Base-by-base conservation (phyloP, 2,329 filamentous ascomycete genomes). In the Emergomyces pasteurianus region DNA sequence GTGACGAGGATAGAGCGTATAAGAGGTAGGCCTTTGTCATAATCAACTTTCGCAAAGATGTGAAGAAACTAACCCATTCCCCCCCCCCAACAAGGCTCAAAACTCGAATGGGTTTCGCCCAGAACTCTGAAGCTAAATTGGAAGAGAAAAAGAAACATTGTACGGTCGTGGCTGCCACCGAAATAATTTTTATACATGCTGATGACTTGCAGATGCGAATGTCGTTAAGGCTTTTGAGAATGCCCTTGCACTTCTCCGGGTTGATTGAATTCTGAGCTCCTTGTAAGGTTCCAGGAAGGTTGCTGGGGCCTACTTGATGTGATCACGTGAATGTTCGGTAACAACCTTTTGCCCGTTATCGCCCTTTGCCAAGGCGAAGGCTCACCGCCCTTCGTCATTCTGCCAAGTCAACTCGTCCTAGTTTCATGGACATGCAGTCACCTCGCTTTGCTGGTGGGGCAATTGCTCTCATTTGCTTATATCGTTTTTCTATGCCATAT, bases 121-220 rank as follows among this genome's bases (percentile, higher is more conserved):
- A 87, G 63, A 79, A 90, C 50, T 84, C 87, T 0, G 92, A 96
- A 71, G 78, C 83, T 46, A 82, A 80, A 31, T 79, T 95, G 61
- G 83, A 85, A 59, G 81, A 86, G 66, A 94, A 88, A 71, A 87
- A 91, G 69, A 80, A 86, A 63, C 91, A 96, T 68, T 89, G 91
- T 95, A 77, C 77, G 88, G 76, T 36, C 42, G 21, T 21, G 26
- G 21, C 50, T 63, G 36, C 63, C 47, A 53, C 31, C 46, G 10
- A n/a, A 55, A 26, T 2, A 10, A 36, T 8, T 18, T 6, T 6
- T 8, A 40, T 46, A 16, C 14, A 36, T 58, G 59, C 55, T 40
- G 28, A 52, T 38, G 8, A 3, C n/a, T 34, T 65, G 63, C 60
- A 77, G 77, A 77, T 67, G 64, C 66, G 58, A 74, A 76, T 62